Evolutionary conservation across 2,329 filamentous ascomycete genomes (phyloP).

Genomic region (Cryphonectria parasitica): DNA sequence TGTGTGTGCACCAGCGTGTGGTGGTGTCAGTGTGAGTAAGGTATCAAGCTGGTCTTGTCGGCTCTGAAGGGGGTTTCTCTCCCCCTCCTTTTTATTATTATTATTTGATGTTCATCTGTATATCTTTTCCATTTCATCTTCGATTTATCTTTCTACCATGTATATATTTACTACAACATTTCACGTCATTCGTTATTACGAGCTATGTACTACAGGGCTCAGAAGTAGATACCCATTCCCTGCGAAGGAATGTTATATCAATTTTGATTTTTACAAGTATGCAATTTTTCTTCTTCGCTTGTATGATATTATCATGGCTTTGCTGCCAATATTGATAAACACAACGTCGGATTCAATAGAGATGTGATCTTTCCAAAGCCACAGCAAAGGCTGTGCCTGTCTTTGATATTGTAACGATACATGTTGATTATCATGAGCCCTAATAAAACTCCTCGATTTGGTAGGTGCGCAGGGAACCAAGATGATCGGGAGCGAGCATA

Average conservation of each 20-base stretch:
- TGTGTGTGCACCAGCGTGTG: slow-evolving; percentile 37
- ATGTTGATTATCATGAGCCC: no score
- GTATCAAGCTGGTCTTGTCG: neutral
- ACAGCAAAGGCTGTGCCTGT: neutral
- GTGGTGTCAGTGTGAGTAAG: slow-evolving; percentile 40
- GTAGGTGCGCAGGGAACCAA: neutral
- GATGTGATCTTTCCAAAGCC: no score
- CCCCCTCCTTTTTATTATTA: neutral
- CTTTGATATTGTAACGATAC: neutral
- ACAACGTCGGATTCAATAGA: accelerated
- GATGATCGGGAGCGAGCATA: neutral
- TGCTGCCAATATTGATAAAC: neutral
- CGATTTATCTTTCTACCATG: neutral
- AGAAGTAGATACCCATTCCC: neutral
- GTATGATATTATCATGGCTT: no score
- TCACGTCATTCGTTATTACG: neutral
- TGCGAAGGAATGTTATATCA: neutral
- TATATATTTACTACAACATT: neutral
- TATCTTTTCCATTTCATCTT: neutral
- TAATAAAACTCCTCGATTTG: no score
- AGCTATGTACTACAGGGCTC: neutral
- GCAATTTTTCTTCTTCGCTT: no score
- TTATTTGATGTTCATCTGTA: neutral
- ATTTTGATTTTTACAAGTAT: neutral
- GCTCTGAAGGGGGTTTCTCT: neutral